Conservation (phyloP, 2,329 filamentous ascomycete genomes). For the Thielaviopsis cerberus region DNA sequence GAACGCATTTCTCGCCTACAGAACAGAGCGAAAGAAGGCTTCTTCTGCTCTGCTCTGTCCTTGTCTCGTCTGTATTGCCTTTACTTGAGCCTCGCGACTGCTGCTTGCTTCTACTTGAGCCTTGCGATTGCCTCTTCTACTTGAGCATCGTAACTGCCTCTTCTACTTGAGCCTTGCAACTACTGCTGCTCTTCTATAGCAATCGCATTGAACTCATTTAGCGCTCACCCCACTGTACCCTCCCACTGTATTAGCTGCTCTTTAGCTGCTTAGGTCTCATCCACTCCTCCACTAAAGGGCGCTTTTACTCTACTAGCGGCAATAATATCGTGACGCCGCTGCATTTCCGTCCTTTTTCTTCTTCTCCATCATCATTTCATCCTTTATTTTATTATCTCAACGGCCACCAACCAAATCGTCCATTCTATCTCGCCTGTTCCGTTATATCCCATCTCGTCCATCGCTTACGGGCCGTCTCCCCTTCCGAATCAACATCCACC, state of each 20-base stretch:
- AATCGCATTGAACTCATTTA: neutral
- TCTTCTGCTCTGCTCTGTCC: no score
- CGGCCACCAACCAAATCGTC: neutral
- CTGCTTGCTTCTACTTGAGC: neutral
- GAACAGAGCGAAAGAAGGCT: no score
- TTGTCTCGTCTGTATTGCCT: neutral
- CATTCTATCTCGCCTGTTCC: no score
- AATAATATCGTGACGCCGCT: neutral
- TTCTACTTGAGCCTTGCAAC: no score
- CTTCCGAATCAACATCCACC: no score
- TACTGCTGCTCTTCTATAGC: no score
- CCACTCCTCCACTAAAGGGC: no score
- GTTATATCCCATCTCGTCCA: no score
- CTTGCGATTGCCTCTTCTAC: neutral
- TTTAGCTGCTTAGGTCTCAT: neutral
- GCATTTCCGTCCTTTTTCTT: neutral
- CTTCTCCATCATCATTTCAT: neutral
- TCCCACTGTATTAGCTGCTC: neutral
- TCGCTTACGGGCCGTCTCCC: no score
- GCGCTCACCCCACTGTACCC: no score
- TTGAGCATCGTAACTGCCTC: no score
- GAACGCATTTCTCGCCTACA: no score
- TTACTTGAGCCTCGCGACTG: neutral
- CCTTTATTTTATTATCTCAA: neutral
- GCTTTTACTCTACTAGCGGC: neutral